Evolutionary conservation across 164 flowering plant species (phyloP).

Genomic region (Sedum album): DNA sequence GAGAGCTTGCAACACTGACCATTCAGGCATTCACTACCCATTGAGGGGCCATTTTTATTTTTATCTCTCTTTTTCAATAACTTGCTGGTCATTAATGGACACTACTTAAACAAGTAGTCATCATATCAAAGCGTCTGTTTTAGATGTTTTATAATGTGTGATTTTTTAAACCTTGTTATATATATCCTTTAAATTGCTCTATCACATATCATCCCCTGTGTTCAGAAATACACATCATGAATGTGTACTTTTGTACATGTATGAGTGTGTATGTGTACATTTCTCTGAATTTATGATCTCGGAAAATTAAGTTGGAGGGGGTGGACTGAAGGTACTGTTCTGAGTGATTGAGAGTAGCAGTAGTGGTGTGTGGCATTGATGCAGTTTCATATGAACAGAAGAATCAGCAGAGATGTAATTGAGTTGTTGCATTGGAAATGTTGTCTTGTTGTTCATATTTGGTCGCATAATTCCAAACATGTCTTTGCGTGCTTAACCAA

Average conservation of each 20-base stretch:
- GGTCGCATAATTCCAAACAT: neutral
- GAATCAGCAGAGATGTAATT: neutral
- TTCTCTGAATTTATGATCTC: neutral
- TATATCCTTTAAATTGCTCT: neutral
- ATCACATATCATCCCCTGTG: neutral
- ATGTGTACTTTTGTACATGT: neutral
- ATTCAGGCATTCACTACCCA: neutral
- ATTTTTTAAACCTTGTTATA: neutral
- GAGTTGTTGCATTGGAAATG: conserved; percentile 4
- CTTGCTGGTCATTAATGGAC: conserved; percentile 1
- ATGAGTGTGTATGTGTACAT: neutral
- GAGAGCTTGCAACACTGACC: conserved; percentile 3
- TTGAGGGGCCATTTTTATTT: neutral
- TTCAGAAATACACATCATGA: neutral
- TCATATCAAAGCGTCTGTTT: neutral
- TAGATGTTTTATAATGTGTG: neutral
- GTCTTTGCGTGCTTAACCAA: conserved; percentile 1
- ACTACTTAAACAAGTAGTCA: neutral
- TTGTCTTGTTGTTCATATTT: neutral
- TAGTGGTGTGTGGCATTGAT: neutral
- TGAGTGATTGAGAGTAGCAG: neutral
- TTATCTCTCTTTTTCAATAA: neutral
- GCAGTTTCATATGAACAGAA: conserved; percentile 5
- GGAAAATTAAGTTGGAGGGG: neutral
- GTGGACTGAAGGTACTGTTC: neutral